Conservation (phyloP, 2,329 filamentous ascomycete species). For the Aspergillus sp. region DNA sequence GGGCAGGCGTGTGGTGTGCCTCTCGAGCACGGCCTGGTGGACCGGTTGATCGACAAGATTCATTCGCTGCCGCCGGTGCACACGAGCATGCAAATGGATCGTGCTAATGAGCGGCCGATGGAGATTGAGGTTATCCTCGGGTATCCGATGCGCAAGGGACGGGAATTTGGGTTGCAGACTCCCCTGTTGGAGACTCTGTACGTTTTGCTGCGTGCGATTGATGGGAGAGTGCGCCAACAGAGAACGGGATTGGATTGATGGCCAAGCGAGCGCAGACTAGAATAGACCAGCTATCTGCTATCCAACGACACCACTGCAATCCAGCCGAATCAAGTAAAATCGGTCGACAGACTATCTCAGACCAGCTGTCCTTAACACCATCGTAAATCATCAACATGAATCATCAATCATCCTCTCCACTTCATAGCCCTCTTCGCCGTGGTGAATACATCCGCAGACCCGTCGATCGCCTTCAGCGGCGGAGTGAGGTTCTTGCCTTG, state of each 20-base stretch:
- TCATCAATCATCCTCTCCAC: no score
- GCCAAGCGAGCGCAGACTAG: neutral
- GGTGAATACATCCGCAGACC: slow-evolving; percentile 1
- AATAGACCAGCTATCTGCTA: neutral
- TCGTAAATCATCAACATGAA: neutral
- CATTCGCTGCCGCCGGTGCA: slow-evolving; percentile 39
- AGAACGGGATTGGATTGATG: neutral
- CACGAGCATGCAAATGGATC: slow-evolving; percentile 48
- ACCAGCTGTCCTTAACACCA: no score
- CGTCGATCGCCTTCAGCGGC: neutral
- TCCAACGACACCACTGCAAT: no score
- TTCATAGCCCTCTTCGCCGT: neutral
- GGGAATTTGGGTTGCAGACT: slow-evolving; percentile 37
- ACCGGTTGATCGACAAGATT: slow-evolving; percentile 40
- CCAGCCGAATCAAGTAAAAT: no score
- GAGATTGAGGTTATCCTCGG: slow-evolving; percentile 50
- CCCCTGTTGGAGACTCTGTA: slow-evolving; percentile 43
- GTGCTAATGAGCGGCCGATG: slow-evolving; percentile 39
- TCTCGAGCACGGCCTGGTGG: slow-evolving; percentile 36
- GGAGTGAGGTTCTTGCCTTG: slow-evolving; percentile 41
- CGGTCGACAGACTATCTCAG: no score
- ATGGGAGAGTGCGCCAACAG: slow-evolving; percentile 15
- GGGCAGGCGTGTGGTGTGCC: slow-evolving; percentile 38
- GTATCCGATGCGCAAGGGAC: slow-evolving; percentile 38
- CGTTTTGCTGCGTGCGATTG: slow-evolving; percentile 27